These are phyloP conservation scores for Pyrrhoderma noxium DNA, from an alignment of 1,284 basidiomycete species.

Conservation along the genomic window DNA sequence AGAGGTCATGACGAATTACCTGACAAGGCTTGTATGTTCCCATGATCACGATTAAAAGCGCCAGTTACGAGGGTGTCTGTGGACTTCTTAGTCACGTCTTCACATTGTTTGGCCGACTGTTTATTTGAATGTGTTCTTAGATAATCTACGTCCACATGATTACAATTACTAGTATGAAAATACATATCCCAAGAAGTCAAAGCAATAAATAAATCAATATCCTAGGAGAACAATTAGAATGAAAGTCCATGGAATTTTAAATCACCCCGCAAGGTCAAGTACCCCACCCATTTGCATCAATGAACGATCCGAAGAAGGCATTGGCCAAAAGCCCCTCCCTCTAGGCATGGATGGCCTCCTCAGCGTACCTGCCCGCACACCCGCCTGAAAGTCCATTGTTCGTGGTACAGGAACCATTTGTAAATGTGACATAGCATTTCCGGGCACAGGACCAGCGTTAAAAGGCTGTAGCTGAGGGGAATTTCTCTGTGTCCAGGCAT, in stretches of 20 bases:
- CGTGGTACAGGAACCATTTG: constrained; percentile 18
- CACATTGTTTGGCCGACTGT: too few species aligned
- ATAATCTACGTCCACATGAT: too few species aligned
- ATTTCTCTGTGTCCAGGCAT: constrained; percentile 11
- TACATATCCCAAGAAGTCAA: background rate
- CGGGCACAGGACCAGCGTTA: constrained; percentile 7
- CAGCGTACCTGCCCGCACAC: constrained; percentile 24
- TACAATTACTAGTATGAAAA: background rate
- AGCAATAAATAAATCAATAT: background rate
- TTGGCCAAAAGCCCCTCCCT: constrained; percentile 23
- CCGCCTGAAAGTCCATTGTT: constrained; percentile 22
- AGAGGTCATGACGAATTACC: too few species aligned
- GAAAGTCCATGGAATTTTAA: too few species aligned
- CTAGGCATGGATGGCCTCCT: constrained; percentile 27
- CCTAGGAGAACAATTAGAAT: background rate
- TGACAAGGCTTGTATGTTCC: too few species aligned
- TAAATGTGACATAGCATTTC: constrained; percentile 5
- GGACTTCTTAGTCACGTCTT: too few species aligned
- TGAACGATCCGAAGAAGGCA: constrained; percentile 5
- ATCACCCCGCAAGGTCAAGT: constrained; percentile 15
- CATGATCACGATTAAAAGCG: too few species aligned
- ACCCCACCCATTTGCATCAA: constrained; percentile 9
- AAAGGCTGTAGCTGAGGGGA: constrained; percentile 13
- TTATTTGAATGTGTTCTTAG: too few species aligned
- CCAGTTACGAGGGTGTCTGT: too few species aligned